Evolutionary conservation across 1,284 basidiomycete genomes (phyloP), one percentile per base, ranked within the genome.

Genomic region (Apiotrichum gracile): DNA sequence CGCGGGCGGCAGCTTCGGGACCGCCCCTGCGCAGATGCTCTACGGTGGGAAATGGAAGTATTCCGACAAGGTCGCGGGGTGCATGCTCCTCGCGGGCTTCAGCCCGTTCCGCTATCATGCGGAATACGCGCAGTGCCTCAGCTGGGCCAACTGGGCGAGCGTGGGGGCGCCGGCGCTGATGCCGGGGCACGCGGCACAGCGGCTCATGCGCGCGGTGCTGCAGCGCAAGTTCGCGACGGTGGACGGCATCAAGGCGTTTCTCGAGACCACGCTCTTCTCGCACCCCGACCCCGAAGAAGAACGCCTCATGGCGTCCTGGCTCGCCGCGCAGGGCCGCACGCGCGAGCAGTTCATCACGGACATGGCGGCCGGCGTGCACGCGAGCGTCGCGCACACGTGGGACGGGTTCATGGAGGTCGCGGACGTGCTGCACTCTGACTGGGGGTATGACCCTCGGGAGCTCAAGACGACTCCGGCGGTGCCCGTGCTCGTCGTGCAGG

Each of bases 21-120:
- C 79, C 0, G 75, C 78, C 5, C 69, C 78, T 8, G 80, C 82
- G 0, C 83, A 84, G 70, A 80, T 83, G 33, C 63, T 84, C 24
- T 82, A 80, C 54, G 81, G 79, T 4, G 16, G 16, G 12, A 14
- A 31, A 14, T 31, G 31, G 31, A 31, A 31, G 31, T 31, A 31
- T 10, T 77, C 80, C 0, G 62, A 79, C 0, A 67, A 76, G 49
- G 76, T 83, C 55, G 70, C 64, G 14, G 79, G 78, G 5, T 69
- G 82, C 54, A 57, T 83, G 39, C 75, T 84, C 42, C 62, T 79
- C 29, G 78, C 71, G 3, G 70, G 81, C 1, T 59, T 78, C 61
- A 76, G 79, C 9, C 81, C 82, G 0, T 77, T 79, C 41, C 76
- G 71, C 38, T 75, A 76, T 52, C 77, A 83, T 65, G 68, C 59